Percentiles rank a stretch among this genome's conserved stretches.
These are phyloP conservation scores for Spathaspora passalidarum DNA, from an alignment of 805 yeast genomes.

Conservation along the genomic window DNA sequence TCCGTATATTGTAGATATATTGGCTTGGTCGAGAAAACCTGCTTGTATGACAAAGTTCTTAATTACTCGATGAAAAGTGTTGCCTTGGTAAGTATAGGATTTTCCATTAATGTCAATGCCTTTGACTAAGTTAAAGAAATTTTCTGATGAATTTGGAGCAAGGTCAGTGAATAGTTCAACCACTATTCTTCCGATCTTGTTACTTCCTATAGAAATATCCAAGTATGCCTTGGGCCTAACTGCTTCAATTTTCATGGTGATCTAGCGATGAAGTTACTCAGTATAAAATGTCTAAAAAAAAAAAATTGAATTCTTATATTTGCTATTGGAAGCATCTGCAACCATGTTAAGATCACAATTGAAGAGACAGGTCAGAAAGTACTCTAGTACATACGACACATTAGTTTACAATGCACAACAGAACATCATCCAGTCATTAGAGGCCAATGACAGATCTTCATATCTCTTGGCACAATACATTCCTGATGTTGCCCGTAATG, in stretches of 20 bases:
- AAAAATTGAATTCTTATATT: not conserved
- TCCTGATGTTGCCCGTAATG: slow-evolving; percentile 61
- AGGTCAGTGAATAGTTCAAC: slow-evolving; percentile 43
- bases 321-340: not conserved
- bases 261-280: not conserved
- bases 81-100: slow-evolving; percentile 36
- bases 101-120: slow-evolving; percentile 19
- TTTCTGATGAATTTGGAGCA: slow-evolving; percentile 58
- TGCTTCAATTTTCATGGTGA: slow-evolving; percentile 30
- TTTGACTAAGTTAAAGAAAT: slow-evolving; percentile 48
- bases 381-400: not conserved
- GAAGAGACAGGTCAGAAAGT: not conserved
- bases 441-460: slow-evolving; percentile 58
- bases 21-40: slow-evolving; percentile 52
- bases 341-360: not conserved
- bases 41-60: slow-evolving; percentile 71
- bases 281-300: not conserved
- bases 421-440: slow-evolving; percentile 45
- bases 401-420: slow-evolving; percentile 26
- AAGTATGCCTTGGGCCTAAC: slow-evolving; percentile 38
- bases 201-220: slow-evolving; percentile 48
- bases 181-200: slow-evolving; percentile 57
- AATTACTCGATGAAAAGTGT: slow-evolving; percentile 59
- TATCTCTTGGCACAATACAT: slow-evolving; percentile 64
- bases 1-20: slow-evolving; percentile 17